Evolutionary conservation across 345 rosid genomes (phyloP), one percentile per base, ranked within the genome.

Genomic region (Eucalyptus cladocalyx): DNA sequence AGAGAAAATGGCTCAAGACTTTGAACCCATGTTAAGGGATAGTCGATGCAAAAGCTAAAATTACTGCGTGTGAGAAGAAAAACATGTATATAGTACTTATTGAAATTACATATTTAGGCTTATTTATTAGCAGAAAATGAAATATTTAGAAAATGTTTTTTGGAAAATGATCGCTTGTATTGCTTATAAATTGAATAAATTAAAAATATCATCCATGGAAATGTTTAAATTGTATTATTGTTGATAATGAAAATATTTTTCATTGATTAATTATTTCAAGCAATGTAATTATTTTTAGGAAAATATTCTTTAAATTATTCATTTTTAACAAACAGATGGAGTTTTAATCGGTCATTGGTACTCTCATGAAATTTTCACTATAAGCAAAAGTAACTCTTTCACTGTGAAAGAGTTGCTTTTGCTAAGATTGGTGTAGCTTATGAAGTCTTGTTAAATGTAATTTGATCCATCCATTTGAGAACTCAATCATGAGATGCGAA

Each of bases 321-420:
- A 53, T 53, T 53, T 53, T 53, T 17, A 2, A 53, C 23, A 51
- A 51, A 51, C 8, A 21, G 1, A 54, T 7, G 23, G 26, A 54
- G 26, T 54, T 54, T 54, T 54, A 21, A 54, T 45, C 11, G 47
- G 47, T 45, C 47, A 54, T 19, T 0, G 14, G 30, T 58, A 26
- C 2, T 58, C 65, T 58, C 30, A 5, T 26, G 14, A 58, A 58
- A 58, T 24, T 58, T 54, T 54, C 65, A 10, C 65, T 58, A 26
- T 26, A 58, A 11, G 14, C 0, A 11, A 58, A 26, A 58, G 65
- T 24, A 58, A 54, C 58, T 19, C 30, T 58, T 58, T 58, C 58
- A 1, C 24, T 18, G 54, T 51, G 54, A 51, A 51, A 51, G 54
- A 51, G 0, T 51, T 51, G 0, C 54, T 18, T 51, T 51, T 60